Base-by-base conservation (phyloP, 176 grass and related monocot genomes). In the Oropetium thomaeum region DNA sequence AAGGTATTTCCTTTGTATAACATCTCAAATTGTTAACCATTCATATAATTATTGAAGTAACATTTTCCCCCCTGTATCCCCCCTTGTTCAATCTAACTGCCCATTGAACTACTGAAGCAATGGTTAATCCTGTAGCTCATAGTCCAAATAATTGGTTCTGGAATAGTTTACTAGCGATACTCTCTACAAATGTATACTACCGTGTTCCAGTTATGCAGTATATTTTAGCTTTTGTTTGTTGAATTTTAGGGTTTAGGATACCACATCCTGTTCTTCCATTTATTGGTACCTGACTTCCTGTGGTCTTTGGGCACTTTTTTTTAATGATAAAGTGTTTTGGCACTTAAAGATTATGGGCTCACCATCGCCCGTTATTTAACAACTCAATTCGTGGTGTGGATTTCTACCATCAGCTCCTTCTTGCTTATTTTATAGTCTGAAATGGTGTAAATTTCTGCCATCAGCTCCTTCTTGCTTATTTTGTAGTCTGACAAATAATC, bases 1-100 rank as follows among this genome's bases (percentile, higher is more conserved):
- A 98, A 98, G 91, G 95, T 97, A 97, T 69, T 43, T 14, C 44
- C 12, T 66, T 76, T 71, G 15, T 41, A 39, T 34, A 80, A 42
- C 29, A 51, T 13, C 9, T 78, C 11, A 43, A 16, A 58, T 42
- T 1, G 2, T 51, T 43, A 10, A 58, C 3, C 44, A 52, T 53
- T 25, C 5, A 2, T 67, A 45, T 7, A 33, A 75, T 47, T 75
- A 44, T 12, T 33, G 58, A 76, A 60, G 58, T 20, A 53, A 1
- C 28, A 51, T 52, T 29, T n/a, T 37, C 52, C 8, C 22, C 43
- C 32, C 69, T 53, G 12, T 54, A 32, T 11, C 22, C 2, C 9
- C 9, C 1, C 22, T 48, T 54, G n/a, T 37, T 32, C 34, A 71
- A 23, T 25, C 45, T 10, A 23, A 35, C 39, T 8, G 26, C 45